phyloP scores from a whole-genome alignment of 1,284 basidiomycete genomes.

The Vanrija sp. region DNA sequence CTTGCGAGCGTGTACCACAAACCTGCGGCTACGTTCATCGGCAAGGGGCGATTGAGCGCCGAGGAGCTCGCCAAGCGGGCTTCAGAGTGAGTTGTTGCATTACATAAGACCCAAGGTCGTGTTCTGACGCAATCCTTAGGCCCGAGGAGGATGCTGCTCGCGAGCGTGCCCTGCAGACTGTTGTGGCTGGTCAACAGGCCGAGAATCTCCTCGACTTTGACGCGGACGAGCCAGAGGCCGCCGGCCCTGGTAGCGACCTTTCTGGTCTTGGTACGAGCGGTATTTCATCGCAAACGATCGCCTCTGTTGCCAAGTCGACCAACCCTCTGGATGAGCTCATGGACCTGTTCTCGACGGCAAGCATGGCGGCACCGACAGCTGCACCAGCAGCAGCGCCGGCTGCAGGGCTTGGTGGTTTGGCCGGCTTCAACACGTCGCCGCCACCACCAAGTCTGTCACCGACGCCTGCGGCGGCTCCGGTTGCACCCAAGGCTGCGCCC shows the following conservation, averaged over 20 bases:
- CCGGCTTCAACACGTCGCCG: slow-evolving; percentile 1
- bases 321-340: slow-evolving; percentile 89
- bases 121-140: slow-evolving; percentile 31
- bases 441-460: slow-evolving; percentile 7
- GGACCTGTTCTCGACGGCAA: slow-evolving; percentile 68
- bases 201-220: slow-evolving; percentile 95
- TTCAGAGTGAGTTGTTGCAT: slow-evolving; percentile 55
- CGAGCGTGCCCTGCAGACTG: slow-evolving; percentile 82
- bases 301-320: slow-evolving; percentile 43
- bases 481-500: not conserved
- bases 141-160: slow-evolving; percentile 60
- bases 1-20: slow-evolving; percentile 94
- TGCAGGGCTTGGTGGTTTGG: slow-evolving; percentile 8
- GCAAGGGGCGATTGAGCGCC: slow-evolving; percentile 75
- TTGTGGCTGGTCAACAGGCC: slow-evolving; percentile 81
- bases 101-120: not conserved
- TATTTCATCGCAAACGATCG: slow-evolving; percentile 34
- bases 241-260: slow-evolving; percentile 41
- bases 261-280: slow-evolving; percentile 1
- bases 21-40: slow-evolving; percentile 86
- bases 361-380: slow-evolving; percentile 42
- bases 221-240: slow-evolving; percentile 56
- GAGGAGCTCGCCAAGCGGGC: slow-evolving; percentile 72
- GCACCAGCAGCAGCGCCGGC: not conserved
- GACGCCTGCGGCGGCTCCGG: slow-evolving; percentile 1